Base-by-base conservation (phyloP, 257 asterid species). In the Solanum paucissectum region DNA sequence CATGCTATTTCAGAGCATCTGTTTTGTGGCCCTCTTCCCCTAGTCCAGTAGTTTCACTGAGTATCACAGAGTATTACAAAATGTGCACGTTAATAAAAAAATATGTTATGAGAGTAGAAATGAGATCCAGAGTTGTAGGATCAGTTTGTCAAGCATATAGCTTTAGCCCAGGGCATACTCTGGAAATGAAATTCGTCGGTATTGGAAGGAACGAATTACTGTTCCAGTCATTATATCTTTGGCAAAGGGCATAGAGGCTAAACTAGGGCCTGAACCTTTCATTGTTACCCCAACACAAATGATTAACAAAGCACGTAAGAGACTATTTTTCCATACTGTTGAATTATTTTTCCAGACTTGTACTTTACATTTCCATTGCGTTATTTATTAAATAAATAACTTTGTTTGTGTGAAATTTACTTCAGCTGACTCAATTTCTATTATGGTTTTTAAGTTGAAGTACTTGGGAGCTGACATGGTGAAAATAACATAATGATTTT, bases 171-270 rank as follows among this genome's bases (percentile, higher is more conserved):
- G 5, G 52, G 16, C 52, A 12, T 44, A 44, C 52, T 44, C 52
- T 44, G 52, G 16, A 44, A 44, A 4, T 44, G 97, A 96, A 94
- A 95, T 95, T 32, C 89, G 95, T 33, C 91, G 83, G 87, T 95
- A 95, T 87, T 96, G 98, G 98, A 93, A 96, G 88, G 98, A 95
- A 88, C 93, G 98, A 76, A 88, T 94, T 37, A 92, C 92, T 4
- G 16, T 79, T 16, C 98, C 98, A 5, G 83, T 96, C 12, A 93
- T 96, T 38, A 90, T 94, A 74, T 96, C 96, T 10, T 93, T 95
- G 91, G 96, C 98, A 1, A 96, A 96, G 94, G 98, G 97, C 60
- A 93, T 96, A 46, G 96, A 95, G 91, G 98, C 98, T 38, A 96
- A 96, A 88, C 73, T 95, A 23, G 91, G 89, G 11, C 96, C 96